phyloP scores from a whole-genome alignment of 768 basidiomycete species.

The Cantharellus anzutake region DNA sequence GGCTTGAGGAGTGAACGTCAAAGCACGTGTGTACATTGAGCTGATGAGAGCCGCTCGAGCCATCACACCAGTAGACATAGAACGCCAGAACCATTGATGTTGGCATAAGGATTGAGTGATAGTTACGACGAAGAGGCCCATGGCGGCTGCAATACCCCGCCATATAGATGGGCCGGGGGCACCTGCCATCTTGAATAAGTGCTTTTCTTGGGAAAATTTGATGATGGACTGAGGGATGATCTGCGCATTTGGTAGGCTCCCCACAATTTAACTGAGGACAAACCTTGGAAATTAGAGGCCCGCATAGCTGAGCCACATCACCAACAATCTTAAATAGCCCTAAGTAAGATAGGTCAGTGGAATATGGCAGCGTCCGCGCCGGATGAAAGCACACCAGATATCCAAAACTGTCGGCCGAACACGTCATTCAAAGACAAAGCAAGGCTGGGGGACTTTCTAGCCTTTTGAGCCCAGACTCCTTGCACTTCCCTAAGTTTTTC shows the following conservation, averaged over 20 bases:
- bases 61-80: constrained; percentile 46
- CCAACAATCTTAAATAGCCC: constrained; percentile 35
- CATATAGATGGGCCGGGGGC: constrained; percentile 20
- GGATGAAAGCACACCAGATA: constrained; percentile 5
- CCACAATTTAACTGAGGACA: not conserved
- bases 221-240: constrained; percentile 24
- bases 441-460: not conserved
- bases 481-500: not conserved
- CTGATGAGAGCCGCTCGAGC: constrained; percentile 47
- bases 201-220: constrained; percentile 32
- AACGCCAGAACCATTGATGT: constrained; percentile 60
- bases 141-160: constrained; percentile 37
- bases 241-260: not conserved
- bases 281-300: constrained; percentile 37
- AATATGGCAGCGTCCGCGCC: constrained; percentile 35
- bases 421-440: constrained; percentile 8
- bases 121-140: constrained; percentile 32
- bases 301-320: constrained; percentile 42
- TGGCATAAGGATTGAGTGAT: constrained; percentile 35
- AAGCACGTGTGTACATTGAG: constrained; percentile 49
- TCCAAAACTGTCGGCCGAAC: constrained; percentile 14
- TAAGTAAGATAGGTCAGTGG: constrained; percentile 21
- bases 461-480: not conserved
- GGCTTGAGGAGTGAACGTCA: constrained; percentile 45
- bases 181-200: constrained; percentile 19